Evolutionary conservation across 2,329 filamentous ascomycete genomes (phyloP).

Genomic region (Pyrenochaeta sp.): DNA sequence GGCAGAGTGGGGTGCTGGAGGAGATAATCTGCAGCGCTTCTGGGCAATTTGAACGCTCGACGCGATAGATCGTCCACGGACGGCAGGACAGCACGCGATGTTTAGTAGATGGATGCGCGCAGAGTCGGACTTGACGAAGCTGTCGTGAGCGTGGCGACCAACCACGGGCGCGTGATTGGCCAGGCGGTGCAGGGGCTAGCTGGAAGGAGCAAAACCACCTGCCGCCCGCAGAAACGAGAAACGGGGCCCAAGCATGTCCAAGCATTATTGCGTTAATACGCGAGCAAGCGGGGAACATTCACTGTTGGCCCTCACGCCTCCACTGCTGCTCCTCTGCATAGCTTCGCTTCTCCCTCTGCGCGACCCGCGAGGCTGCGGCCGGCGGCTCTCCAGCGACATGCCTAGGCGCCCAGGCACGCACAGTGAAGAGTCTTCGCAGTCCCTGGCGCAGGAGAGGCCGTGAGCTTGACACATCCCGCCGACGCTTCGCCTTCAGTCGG

Average conservation of each 20-base stretch:
- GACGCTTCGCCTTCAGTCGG: conserved; percentile 16
- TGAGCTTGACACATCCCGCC: too few species aligned
- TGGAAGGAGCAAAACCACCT: conserved; percentile 3
- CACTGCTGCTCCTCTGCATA: not conserved
- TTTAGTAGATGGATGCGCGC: too few species aligned
- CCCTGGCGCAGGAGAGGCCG: not conserved
- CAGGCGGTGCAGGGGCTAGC: not conserved
- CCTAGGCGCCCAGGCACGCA: too few species aligned
- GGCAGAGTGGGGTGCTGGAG: too few species aligned
- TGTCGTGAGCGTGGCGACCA: conserved; percentile 4
- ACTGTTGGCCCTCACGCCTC: not conserved
- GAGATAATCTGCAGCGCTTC: not conserved
- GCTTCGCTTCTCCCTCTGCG: not conserved
- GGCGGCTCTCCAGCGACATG: too few species aligned
- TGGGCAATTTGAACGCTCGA: not conserved
- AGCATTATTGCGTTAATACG: not conserved
- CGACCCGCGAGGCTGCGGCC: too few species aligned
- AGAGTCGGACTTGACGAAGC: not conserved
- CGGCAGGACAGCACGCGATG: conserved; percentile 8
- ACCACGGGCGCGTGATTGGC: conserved; percentile 5
- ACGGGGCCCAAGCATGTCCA: too few species aligned
- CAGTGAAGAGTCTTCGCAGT: too few species aligned
- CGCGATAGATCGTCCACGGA: not conserved
- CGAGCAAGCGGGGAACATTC: not conserved
- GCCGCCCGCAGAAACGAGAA: not conserved